These are phyloP conservation scores for Mortierella sp. DNA, from an alignment of 371 early-diverging fungal species.

Conservation along the genomic window DNA sequence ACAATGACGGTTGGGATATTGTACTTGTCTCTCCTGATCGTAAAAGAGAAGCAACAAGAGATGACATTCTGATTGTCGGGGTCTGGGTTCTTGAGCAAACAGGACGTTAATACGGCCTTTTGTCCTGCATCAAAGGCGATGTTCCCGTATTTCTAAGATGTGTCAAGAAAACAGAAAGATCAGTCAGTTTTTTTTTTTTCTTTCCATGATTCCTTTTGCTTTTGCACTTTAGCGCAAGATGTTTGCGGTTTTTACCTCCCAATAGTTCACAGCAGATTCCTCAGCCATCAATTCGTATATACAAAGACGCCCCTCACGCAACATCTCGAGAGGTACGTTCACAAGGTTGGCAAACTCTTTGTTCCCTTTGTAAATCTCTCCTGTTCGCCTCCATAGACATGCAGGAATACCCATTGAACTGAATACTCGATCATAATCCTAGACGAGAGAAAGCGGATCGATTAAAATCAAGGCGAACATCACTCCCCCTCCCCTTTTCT, in stretches of 20 bases:
- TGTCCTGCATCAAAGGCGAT: slow-evolving; percentile 95
- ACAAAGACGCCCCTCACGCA: slow-evolving; percentile 80
- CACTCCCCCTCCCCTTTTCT: no score
- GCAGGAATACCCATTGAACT: slow-evolving; percentile 94
- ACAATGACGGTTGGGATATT: slow-evolving; percentile 86
- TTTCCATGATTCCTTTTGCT: no score
- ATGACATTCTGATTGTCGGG: slow-evolving; percentile 67
- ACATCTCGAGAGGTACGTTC: slow-evolving; percentile 78
- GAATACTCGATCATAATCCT: slow-evolving; percentile 94
- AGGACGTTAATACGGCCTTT: slow-evolving; percentile 93
- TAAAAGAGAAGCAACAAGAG: slow-evolving; percentile 92
- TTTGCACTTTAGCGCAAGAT: no score
- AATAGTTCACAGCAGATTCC: slow-evolving; percentile 89
- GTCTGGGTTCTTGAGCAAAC: slow-evolving; percentile 71
- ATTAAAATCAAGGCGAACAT: not conserved
- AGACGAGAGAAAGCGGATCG: not conserved
- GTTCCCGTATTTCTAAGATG: slow-evolving; percentile 85
- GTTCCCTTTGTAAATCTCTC: slow-evolving; percentile 95
- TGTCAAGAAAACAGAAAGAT: slow-evolving; percentile 20
- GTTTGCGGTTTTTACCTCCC: slow-evolving; percentile 66
- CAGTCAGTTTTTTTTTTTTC: no score
- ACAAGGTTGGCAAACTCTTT: slow-evolving; percentile 91
- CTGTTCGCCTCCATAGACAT: slow-evolving; percentile 94
- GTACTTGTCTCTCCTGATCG: slow-evolving; percentile 90
- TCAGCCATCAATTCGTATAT: slow-evolving; percentile 96